Conservation (phyloP, 2,329 filamentous ascomycete genomes). For the Phialocephala subalpina region DNA sequence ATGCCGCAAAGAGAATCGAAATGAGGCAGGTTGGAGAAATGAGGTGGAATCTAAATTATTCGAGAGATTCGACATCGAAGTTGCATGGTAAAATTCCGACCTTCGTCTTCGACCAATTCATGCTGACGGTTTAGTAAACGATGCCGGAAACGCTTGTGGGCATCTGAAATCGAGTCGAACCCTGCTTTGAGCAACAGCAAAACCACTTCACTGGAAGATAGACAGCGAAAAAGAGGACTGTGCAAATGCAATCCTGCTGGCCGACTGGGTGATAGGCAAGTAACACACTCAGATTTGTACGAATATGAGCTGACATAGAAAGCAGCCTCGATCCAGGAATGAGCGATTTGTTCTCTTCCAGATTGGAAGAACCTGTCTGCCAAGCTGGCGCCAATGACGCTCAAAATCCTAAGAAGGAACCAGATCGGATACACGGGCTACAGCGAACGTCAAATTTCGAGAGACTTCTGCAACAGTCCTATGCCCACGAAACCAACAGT, state of each 20-base stretch:
- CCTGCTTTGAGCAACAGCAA: constrained; percentile 7
- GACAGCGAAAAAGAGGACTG: constrained; percentile 13
- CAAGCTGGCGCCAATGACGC: not conserved
- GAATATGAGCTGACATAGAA: constrained; percentile 13
- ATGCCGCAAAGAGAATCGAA: constrained; percentile 5
- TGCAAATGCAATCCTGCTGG: constrained; percentile 11
- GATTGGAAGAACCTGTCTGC: not conserved
- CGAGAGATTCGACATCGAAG: constrained; percentile 26
- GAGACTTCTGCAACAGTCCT: constrained; percentile 8
- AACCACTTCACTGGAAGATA: constrained; percentile 9
- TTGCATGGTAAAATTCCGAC: constrained; percentile 22
- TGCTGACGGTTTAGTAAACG: constrained; percentile 13
- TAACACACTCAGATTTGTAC: not conserved
- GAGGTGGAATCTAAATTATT: constrained; percentile 15
- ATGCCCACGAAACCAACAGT: not conserved
- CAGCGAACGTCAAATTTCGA: constrained; percentile 26
- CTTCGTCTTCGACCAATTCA: too few relatives aligned
- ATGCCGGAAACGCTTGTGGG: constrained; percentile 27
- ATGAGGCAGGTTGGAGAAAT: constrained; percentile 19
- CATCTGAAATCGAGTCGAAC: constrained; percentile 26
- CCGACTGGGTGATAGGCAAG: constrained; percentile 15
- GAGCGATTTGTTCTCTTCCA: not conserved
- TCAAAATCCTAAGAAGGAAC: constrained; percentile 25
- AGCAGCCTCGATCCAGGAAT: constrained; percentile 1
- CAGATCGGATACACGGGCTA: constrained; percentile 30